Percentiles rank a stretch among this genome's conserved stretches.
Conservation (phyloP, 169 alveolate species). For the Haemoproteus tartakovskyi region DNA sequence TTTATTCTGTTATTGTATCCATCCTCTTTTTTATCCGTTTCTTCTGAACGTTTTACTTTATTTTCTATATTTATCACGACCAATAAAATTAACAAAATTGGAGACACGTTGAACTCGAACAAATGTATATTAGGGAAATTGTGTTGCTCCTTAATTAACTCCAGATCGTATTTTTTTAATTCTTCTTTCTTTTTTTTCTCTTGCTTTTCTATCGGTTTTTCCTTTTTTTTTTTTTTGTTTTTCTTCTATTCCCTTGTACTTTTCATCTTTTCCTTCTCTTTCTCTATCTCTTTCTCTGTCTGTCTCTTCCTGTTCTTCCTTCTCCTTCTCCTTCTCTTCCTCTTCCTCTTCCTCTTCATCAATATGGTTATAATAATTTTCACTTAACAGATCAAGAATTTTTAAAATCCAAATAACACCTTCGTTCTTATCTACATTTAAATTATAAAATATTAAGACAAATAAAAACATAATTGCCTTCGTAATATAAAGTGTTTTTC, state of each 20-base stretch:
- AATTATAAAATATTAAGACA: slow-evolving; percentile 21
- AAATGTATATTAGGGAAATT: neutral
- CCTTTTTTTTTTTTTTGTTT: too few relatives aligned
- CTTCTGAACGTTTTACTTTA: too few relatives aligned
- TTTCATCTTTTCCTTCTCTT: too few relatives aligned
- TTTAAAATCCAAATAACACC: slow-evolving; percentile 34
- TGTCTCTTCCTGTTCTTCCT: too few relatives aligned
- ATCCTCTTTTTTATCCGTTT: slow-evolving; percentile 2
- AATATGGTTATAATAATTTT: slow-evolving; percentile 25
- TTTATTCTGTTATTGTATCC: slow-evolving; percentile 4
- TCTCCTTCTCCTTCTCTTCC: too few relatives aligned
- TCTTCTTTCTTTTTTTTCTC: too few relatives aligned
- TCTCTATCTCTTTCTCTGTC: too few relatives aligned
- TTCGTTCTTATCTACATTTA: slow-evolving; percentile 43
- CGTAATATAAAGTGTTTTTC: slow-evolving; percentile 17
- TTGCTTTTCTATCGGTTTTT: too few relatives aligned
- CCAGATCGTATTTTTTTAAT: too few relatives aligned
- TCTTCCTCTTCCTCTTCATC: neutral
- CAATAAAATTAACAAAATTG: slow-evolving; percentile 44
- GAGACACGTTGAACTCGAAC: slow-evolving; percentile 51
- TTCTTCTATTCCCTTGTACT: too few relatives aligned
- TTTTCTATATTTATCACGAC: slow-evolving; percentile 44
- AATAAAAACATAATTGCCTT: slow-evolving; percentile 47
- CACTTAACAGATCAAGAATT: slow-evolving; percentile 41
- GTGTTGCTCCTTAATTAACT: too few relatives aligned